Evolutionary conservation across 805 yeast genomes (phyloP), one percentile per base, ranked within the genome.

Genomic region (Saccharomycopsis synnaedendra): DNA sequence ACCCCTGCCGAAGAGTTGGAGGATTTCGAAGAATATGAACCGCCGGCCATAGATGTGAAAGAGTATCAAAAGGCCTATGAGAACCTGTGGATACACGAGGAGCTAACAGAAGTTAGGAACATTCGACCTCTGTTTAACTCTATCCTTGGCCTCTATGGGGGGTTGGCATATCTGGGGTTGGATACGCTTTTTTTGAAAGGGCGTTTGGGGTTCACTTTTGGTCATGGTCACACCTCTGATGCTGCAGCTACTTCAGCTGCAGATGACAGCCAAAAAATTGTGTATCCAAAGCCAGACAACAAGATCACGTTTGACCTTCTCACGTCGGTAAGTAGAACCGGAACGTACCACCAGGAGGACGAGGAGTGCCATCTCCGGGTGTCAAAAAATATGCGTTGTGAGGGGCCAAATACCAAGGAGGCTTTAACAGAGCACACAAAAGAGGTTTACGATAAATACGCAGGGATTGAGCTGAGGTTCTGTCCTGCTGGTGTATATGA

Each of bases 401-500:
- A 46, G 42, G 62, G 61, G 44, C 56, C 64, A 46, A 53, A 59
- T 28, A 58, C 62, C 3, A 57, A 54, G 19, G 58, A 54, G 5
- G 48, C 34, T 1, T 32, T 60, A 5, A 57, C 49, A 29, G 48
- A 47, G 6, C 47, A 46, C 9, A 39, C 38, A 5, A 54, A 43
- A 42, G 50, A 46, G 52, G 56, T 41, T 30, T 93, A 75, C 66
- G 88, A 90, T 8, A 78, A 72, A 55, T 93, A 69, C 68, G 70
- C 85, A 62, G 98, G 98, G 27, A 72, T 93, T 27, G 98, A 93
- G 64, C 81, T 78, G 59, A 71, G 94, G 53, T 93, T 93, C 70
- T 93, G 98, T 60, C 98, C 98, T 3, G 98, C 98, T 28, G 98
- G 98, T 29, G 98, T 93, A 8, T 93, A 93, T 64, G 98, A 93